A percentile compares a stretch with the other conserved stretches of the same genome.
phyloP scores from a whole-genome alignment of 1,284 basidiomycete genomes.

The Fomes fomentarius region DNA sequence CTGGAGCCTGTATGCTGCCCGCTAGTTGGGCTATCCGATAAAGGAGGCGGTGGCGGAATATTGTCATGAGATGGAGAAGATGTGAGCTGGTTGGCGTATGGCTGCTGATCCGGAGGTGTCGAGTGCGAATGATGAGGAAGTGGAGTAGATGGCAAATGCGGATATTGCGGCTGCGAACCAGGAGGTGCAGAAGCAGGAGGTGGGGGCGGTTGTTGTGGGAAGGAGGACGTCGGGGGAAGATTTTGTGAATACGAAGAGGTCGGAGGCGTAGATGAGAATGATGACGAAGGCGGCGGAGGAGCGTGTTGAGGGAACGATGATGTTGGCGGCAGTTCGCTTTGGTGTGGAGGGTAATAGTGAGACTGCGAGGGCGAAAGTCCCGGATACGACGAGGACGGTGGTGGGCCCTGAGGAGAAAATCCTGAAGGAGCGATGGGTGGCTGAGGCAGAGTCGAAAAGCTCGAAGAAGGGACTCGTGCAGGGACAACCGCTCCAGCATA shows the following conservation, averaged over 20 bases:
- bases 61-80: slow-evolving; percentile 37
- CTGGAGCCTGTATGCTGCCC: slow-evolving; percentile 47
- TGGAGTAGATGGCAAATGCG: slow-evolving; percentile 9
- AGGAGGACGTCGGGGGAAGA: slow-evolving; percentile 36
- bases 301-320: slow-evolving; percentile 14
- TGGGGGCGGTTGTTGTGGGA: slow-evolving; percentile 25
- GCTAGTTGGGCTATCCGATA: slow-evolving; percentile 37
- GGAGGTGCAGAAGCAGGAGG: slow-evolving; percentile 18
- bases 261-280: slow-evolving; percentile 17
- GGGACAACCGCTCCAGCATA: slow-evolving; percentile 31
- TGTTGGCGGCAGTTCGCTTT: slow-evolving; percentile 26
- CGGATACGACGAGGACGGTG: slow-evolving; percentile 24
- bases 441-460: slow-evolving; percentile 26
- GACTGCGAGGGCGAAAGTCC: slow-evolving; percentile 17
- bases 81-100: slow-evolving; percentile 20
- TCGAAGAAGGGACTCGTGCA: slow-evolving; percentile 40
- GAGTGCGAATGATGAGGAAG: slow-evolving; percentile 15
- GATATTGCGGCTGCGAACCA: slow-evolving; percentile 11
- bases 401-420: slow-evolving; percentile 24
- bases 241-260: slow-evolving; percentile 22
- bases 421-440: slow-evolving; percentile 27
- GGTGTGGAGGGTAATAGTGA: slow-evolving; percentile 29
- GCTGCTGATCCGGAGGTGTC: slow-evolving; percentile 22
- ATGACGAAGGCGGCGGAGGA: slow-evolving; percentile 9
- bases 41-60: slow-evolving; percentile 35